Conservation (phyloP, 2,329 filamentous ascomycete genomes). For the Colletotrichum cuscutae region DNA sequence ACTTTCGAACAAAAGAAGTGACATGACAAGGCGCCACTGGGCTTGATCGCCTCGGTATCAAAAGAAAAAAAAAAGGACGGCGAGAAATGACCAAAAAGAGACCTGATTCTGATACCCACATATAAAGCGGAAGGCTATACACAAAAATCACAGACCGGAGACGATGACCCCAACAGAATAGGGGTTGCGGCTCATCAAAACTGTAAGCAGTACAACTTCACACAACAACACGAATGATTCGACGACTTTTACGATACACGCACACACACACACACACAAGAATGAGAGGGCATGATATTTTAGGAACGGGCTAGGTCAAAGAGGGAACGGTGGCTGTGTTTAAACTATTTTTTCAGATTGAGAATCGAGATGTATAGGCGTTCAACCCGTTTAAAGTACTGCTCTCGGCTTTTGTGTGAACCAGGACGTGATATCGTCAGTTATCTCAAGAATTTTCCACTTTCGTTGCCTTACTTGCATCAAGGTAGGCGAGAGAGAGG, state of each 20-base stretch:
- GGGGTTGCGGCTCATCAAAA: background rate
- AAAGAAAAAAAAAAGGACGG: constrained; percentile 1
- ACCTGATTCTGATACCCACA: constrained; percentile 14
- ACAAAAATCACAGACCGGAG: constrained; percentile 13
- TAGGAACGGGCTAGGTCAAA: background rate
- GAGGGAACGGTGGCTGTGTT: background rate
- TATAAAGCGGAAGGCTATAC: constrained; percentile 28
- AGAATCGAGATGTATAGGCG: background rate
- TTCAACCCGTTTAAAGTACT: background rate
- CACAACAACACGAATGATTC: constrained; percentile 21
- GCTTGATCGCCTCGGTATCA: background rate
- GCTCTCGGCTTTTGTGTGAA: background rate
- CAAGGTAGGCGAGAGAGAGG: background rate
- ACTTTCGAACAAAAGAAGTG: background rate
- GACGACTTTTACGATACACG: constrained; percentile 14
- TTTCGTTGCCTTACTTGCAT: too few species aligned
- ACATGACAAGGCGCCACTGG: background rate
- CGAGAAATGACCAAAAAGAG: background rate
- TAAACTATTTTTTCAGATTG: background rate
- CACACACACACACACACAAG: background rate
- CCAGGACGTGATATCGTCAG: background rate
- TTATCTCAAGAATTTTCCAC: too few species aligned
- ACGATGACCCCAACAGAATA: background rate
- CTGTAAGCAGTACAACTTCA: constrained; percentile 24
- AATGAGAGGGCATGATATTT: background rate